A percentile compares a stretch with the other conserved stretches of the same genome.
These are phyloP conservation scores for Coprinellus micaceus DNA, from an alignment of 768 basidiomycete genomes.

Conservation along the genomic window DNA sequence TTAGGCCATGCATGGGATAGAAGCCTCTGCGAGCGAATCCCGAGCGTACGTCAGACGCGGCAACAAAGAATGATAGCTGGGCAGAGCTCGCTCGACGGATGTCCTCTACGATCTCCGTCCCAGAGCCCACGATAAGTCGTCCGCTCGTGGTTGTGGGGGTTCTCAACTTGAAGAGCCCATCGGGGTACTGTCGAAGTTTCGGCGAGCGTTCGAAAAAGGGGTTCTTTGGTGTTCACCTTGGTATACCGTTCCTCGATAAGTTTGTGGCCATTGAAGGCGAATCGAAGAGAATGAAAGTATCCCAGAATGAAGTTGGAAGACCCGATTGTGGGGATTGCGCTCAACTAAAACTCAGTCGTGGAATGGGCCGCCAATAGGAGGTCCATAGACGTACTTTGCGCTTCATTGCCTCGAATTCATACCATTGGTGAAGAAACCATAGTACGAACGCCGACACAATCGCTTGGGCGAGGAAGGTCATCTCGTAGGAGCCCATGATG, in stretches of 20 bases:
- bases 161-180: constrained; percentile 18
- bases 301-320: constrained; percentile 4
- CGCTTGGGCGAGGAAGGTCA: background rate
- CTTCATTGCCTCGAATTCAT: background rate
- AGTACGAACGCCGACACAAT: background rate
- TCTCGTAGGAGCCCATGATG: no score
- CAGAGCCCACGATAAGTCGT: constrained; percentile 32
- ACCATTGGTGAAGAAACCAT: background rate
- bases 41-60: constrained; percentile 22
- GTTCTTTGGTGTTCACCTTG: constrained; percentile 4
- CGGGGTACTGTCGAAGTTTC: constrained; percentile 23
- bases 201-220: no score
- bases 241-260: constrained; percentile 18
- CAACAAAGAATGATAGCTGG: constrained; percentile 26
- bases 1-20: background rate
- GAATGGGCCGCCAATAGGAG: background rate
- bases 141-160: constrained; percentile 9
- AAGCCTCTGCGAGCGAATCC: background rate
- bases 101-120: constrained; percentile 44
- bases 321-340: constrained; percentile 9
- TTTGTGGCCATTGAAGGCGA: constrained; percentile 26
- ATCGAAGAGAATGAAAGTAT: constrained; percentile 27
- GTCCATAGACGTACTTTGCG: background rate
- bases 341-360: background rate
- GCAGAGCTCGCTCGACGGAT: constrained; percentile 36